phyloP scores from a whole-genome alignment of 2,329 filamentous ascomycete genomes.

The Hypoxylon sp. region DNA sequence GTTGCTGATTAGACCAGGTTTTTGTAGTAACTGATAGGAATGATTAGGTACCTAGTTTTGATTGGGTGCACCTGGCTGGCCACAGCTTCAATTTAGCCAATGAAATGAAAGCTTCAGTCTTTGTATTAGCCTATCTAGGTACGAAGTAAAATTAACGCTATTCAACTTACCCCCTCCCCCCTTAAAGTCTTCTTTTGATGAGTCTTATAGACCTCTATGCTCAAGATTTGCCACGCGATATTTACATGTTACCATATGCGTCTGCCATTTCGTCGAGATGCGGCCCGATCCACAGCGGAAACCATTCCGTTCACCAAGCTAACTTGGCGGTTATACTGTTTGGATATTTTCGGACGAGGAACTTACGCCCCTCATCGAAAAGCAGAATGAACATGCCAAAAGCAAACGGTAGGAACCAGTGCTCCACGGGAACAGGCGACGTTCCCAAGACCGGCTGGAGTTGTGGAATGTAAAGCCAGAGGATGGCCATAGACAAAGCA shows the following conservation, averaged over 20 bases:
- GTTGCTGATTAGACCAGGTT: too few species aligned
- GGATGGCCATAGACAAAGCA: slow-evolving; percentile 74
- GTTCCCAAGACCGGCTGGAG: slow-evolving; percentile 73
- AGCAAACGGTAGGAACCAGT: slow-evolving; percentile 81
- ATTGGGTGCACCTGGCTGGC: too few species aligned
- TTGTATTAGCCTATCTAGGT: too few species aligned
- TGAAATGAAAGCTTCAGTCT: too few species aligned
- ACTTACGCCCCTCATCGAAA: slow-evolving; percentile 76
- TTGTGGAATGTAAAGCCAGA: slow-evolving; percentile 76
- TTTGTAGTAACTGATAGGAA: too few species aligned
- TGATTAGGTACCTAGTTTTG: too few species aligned
- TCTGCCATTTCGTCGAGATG: neutral
- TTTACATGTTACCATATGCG: neutral
- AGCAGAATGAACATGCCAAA: slow-evolving; percentile 73
- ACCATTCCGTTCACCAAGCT: slow-evolving; percentile 65
- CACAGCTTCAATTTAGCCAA: too few species aligned
- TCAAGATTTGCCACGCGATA: neutral
- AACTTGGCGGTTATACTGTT: slow-evolving; percentile 66
- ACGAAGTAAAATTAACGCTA: too few species aligned
- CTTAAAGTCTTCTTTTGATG: too few species aligned
- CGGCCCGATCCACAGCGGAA: neutral
- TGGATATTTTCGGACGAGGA: slow-evolving; percentile 69
- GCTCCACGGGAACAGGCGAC: slow-evolving; percentile 72
- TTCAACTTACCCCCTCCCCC: too few species aligned
- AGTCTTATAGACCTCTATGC: neutral